Base-by-base conservation (phyloP, 495 filamentous ascomycete genomes). In the Aspergillus sclerotioniger region DNA sequence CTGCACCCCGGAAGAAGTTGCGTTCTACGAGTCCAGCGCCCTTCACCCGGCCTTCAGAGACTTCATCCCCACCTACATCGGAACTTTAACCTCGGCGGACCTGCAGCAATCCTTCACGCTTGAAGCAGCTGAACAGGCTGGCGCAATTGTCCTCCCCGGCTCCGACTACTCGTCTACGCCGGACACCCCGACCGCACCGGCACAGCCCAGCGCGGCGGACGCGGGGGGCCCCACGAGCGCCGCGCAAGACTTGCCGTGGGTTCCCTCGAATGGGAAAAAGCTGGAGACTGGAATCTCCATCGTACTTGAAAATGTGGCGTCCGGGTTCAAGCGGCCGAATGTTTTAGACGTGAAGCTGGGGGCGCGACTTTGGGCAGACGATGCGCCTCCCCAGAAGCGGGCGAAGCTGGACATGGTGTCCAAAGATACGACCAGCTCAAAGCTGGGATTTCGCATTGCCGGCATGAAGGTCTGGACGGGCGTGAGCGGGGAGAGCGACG, bases 311-410 rank as follows among this genome's bases (percentile, higher is more conserved):
- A 98, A 96, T 68, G 80, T 92, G 1, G 87, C 92, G 9, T 79
- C 84, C 51, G 90, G 90, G 19, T 98, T 91, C 77, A 83, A 80
- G 53, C 83, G 86, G 57, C 90, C 95, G 13, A 97, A 97, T 65
- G 91, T 98, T n/a, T 73, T 98, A 56, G 94, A 98, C 65, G 82
- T 96, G 59, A 98, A 98, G 69, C 84, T 98, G 33, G 94, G 94
- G 21, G 82, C 85, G 28, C 82, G 87, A 51, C 73, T 98, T 19
- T 98, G 91, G 89, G 92, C 89, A 6, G 87, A 93, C 51, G 84
- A 89, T 69, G 91, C 94, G 44, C 83, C 84, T 17, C 71, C 77
- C 39, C 84, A 88, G 50, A 98, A 98, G 76, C 82, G 87, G 29
- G 78, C 76, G 28, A 84, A 90, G 52, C 84, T 98, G 44, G 90